Percentiles rank a stretch among this genome's conserved stretches.
Conservation (phyloP, 768 basidiomycete species). For the Cubamyces sp. region DNA sequence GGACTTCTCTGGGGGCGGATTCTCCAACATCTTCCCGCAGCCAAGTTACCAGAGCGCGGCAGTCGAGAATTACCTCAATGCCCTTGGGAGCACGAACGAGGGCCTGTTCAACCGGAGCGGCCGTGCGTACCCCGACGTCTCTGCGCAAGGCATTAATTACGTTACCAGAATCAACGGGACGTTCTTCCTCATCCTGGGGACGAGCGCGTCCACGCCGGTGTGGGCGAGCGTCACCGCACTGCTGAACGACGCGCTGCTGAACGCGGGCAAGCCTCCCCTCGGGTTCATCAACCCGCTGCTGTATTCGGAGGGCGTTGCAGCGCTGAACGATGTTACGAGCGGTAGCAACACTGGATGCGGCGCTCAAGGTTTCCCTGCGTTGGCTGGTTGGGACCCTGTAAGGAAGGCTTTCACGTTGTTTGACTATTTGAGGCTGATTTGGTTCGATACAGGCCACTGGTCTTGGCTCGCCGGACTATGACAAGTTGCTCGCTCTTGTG, state of each 20-base stretch:
- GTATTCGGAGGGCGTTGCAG: conserved; percentile 24
- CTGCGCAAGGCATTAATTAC: conserved; percentile 57
- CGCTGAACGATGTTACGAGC: conserved; percentile 32
- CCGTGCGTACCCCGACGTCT: conserved; percentile 66
- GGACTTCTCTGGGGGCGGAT: conserved; percentile 32
- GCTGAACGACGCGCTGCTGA: conserved; percentile 39
- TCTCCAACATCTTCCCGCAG: conserved; percentile 33
- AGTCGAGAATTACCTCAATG: conserved; percentile 21
- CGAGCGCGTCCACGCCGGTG: conserved; percentile 38
- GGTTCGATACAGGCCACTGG: conserved; percentile 51
- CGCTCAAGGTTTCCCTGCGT: conserved; percentile 39
- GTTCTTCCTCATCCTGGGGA: conserved; percentile 33
- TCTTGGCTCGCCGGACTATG: conserved; percentile 64
- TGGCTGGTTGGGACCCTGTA: conserved; percentile 38
- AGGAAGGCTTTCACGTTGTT: conserved; percentile 5
- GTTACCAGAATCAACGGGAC: conserved; percentile 38
- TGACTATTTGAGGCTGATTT: background rate
- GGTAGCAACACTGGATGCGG: conserved; percentile 31
- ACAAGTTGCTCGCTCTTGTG: conserved; percentile 18
- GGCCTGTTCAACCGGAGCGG: conserved; percentile 26
- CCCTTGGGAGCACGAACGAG: conserved; percentile 17
- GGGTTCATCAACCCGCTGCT: conserved; percentile 39
- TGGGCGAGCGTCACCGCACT: conserved; percentile 39
- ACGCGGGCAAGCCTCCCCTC: conserved; percentile 34
- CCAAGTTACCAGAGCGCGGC: conserved; percentile 31